Evolutionary conservation across 2,329 filamentous ascomycete species (phyloP), one percentile per base, ranked within the genome.

Genomic region (Balansia obtecta): DNA sequence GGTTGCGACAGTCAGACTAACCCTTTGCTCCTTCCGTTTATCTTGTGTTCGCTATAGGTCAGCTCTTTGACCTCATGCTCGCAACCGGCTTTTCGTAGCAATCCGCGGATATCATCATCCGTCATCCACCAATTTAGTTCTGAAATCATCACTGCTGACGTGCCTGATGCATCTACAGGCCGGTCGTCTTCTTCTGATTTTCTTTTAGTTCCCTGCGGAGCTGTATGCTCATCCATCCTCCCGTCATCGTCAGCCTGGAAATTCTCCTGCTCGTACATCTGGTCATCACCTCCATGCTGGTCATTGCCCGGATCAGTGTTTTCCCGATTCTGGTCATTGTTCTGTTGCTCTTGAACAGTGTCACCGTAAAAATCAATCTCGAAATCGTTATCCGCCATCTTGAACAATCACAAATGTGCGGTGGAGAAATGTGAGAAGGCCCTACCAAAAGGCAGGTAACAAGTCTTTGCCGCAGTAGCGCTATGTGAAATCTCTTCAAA

Each of bases 1-100:
- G n/a, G n/a, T n/a, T n/a, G n/a, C n/a, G 16, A 18, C n/a, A 15
- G 15, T 10, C 13, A 15, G 18, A 68, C 82, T 56, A 75, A 95
- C 90, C 93, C 91, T 72, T 97, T 96, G 69, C 88, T 95, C 71
- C 98, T 98, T 58, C 93, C 93, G 58, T 98, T 98, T 45, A 97
- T 90, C 65, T 98, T 98, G 69, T 97, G 93, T 66, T 98, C 93
- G 61, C 88, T 96, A 66, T 97, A 98, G 0, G 90, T 95, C 48
- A 98, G 81, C 54, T 97, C 93, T 60, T 87, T 89, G 16, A 97
- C 71, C 61, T 95, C 88, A 44, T 83, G 77, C 65, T 97, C 93
- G 58, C 82, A 87, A 2, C 78, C 79, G n/a, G 85, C 87, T 56
- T 86, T 77, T 56, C 82, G 82, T 22, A 86, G 76, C 87, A 89